Base-by-base conservation (phyloP, 441 rosid genomes). In the Erodium moschatum region DNA sequence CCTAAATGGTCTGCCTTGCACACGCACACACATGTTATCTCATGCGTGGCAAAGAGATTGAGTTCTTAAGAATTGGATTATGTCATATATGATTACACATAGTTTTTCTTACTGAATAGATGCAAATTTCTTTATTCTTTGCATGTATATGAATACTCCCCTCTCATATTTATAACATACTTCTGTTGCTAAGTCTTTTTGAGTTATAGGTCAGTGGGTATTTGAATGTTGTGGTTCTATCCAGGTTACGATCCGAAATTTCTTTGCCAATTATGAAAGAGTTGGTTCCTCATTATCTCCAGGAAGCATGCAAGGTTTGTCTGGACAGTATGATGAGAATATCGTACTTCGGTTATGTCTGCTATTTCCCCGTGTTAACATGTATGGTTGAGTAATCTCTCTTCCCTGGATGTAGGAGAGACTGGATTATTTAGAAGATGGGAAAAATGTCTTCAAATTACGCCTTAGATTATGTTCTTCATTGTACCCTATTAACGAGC, bases 371-470 rank as follows among this genome's bases (percentile, higher is more conserved):
- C 54, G 13, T 46, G 54, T 46, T 46, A 46, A 46, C 13, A 5
- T n/a, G n/a, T 46, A 46, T 46, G 56, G 33, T 13, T 40, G n/a
- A 56, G 54, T 78, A 58, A 20, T 70, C 35, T 46, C 65, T 6
- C 73, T 70, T 67, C 52, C 63, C 64, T 8, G 9, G 54, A 66
- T 70, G 68, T 82, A 95, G 99, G 98, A 95, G 84, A 87, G 98
- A 81, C 77, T 92, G 81, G 97, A 95, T 77, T 95, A 87, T 77
- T 78, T 92, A 89, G 99, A 95, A 86, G 99, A 95, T 81, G 98
- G 98, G 73, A 95, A 92, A 77, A 86, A 77, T 78, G 80, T 88
- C 73, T 95, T 90, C 71, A 90, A 81, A 82, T 81, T 92, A 85
- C 96, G 99, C 29, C 76, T 95, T 76, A 84, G 92, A 78, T 91